Evolutionary conservation across 495 filamentous ascomycete genomes (phyloP).

Genomic region (Talaromyces thailandensis): DNA sequence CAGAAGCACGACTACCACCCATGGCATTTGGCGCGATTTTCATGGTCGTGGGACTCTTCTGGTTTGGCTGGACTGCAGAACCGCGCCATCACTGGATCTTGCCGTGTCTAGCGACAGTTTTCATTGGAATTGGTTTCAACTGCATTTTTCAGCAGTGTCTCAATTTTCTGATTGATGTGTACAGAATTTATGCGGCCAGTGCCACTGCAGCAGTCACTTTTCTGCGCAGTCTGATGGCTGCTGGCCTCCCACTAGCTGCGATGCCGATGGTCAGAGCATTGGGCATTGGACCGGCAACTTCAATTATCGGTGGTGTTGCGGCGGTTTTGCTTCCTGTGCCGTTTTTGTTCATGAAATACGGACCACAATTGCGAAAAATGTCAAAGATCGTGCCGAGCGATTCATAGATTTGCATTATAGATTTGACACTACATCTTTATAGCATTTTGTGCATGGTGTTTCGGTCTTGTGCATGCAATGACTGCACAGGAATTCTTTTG

Average conservation of each 20-base stretch:
- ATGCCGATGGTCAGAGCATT: constrained; percentile 24
- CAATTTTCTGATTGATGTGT: constrained; percentile 32
- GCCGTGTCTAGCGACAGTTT: constrained; percentile 11
- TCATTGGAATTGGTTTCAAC: constrained; percentile 25
- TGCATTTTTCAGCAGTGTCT: constrained; percentile 28
- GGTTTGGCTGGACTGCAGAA: constrained; percentile 32
- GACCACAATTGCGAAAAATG: constrained; percentile 16
- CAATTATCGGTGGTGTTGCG: constrained; percentile 25
- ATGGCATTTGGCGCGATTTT: constrained; percentile 42
- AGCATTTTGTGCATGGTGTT: neutral
- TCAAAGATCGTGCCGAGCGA: constrained; percentile 17
- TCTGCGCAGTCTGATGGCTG: constrained; percentile 25
- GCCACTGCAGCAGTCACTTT: constrained; percentile 28
- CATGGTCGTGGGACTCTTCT: constrained; percentile 34
- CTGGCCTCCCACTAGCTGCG: constrained; percentile 23
- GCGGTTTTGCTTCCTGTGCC: constrained; percentile 22
- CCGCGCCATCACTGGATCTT: constrained; percentile 17
- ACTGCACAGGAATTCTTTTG: neutral
- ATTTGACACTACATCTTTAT: neutral
- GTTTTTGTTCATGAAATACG: constrained; percentile 28
- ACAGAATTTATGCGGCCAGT: constrained; percentile 23
- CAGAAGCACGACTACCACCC: constrained; percentile 27
- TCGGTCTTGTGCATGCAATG: neutral
- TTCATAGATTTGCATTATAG: neutral
- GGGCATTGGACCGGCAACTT: constrained; percentile 23